Evolutionary conservation across 2,329 filamentous ascomycete genomes (phyloP).

Genomic region (Trichocomaceae sp.): DNA sequence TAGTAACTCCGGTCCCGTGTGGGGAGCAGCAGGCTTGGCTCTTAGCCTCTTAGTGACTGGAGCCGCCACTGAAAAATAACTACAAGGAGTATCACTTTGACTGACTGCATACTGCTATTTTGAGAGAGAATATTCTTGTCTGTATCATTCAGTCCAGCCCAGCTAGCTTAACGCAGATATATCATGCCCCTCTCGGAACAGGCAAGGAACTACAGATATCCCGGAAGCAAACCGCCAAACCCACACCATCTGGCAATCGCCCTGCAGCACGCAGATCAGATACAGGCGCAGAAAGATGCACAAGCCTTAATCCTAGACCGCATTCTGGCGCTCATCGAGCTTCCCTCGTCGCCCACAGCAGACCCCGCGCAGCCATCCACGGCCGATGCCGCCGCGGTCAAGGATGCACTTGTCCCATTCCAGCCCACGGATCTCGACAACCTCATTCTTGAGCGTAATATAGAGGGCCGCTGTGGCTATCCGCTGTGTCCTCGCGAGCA

Average conservation of each 20-base stretch:
- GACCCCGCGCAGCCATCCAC: conserved; percentile 49
- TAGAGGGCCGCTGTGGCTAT: conserved; percentile 76
- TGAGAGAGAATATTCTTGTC: no score
- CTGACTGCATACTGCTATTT: no score
- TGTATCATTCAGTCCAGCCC: not conserved
- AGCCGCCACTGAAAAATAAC: not conserved
- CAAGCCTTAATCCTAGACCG: conserved; percentile 66
- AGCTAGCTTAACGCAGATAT: not conserved
- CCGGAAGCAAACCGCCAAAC: conserved; percentile 27
- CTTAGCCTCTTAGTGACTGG: not conserved
- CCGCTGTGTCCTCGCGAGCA: conserved; percentile 65
- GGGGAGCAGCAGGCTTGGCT: not conserved
- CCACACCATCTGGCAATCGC: conserved; percentile 55
- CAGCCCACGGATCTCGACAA: conserved; percentile 86
- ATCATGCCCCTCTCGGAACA: conserved; percentile 5
- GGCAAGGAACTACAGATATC: conserved; percentile 26
- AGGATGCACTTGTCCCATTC: conserved; percentile 62
- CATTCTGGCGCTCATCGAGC: conserved; percentile 64
- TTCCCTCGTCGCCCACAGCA: conserved; percentile 48
- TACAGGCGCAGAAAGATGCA: conserved; percentile 74
- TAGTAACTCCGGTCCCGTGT: no score
- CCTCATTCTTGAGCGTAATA: conserved; percentile 81
- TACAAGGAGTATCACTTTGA: no score
- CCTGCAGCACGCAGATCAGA: conserved; percentile 70
- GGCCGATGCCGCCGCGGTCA: conserved; percentile 60